A percentile compares a stretch with the other conserved stretches of the same genome.
Conservation (phyloP, 2,329 filamentous ascomycete genomes). For the Endothia cerciana region DNA sequence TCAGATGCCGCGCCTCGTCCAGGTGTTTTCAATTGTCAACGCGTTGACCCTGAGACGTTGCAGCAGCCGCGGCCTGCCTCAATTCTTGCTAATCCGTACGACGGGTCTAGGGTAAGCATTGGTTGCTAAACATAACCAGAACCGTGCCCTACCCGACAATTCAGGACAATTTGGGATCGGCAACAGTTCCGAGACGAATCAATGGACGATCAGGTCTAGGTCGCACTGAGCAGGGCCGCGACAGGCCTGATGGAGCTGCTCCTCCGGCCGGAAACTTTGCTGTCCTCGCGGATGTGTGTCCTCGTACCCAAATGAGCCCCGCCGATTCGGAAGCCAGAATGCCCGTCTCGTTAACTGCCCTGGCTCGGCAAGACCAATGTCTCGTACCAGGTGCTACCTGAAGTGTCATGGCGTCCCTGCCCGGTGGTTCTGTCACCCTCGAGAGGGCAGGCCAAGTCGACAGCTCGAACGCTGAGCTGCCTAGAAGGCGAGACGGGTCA, state of each 20-base stretch:
- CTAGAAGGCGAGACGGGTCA: conserved; percentile 16
- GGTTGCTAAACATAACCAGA: not conserved
- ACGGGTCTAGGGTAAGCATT: not conserved
- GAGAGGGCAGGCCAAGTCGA: conserved; percentile 16
- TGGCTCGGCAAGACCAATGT: not conserved
- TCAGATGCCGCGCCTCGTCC: conserved; percentile 1
- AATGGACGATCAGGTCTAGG: not conserved
- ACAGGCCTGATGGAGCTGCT: conserved; percentile 23
- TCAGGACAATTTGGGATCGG: not conserved
- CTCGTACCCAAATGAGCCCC: not conserved
- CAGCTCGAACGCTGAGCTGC: conserved; percentile 18
- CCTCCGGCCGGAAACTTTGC: conserved; percentile 16
- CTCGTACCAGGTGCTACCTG: conserved; percentile 18
- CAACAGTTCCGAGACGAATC: conserved; percentile 3
- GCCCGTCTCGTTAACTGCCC: not conserved
- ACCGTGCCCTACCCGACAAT: not conserved
- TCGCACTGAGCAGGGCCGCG: conserved; percentile 2
- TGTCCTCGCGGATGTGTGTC: not conserved
- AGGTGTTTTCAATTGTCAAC: not conserved
- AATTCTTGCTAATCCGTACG: not conserved
- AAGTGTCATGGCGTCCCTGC: conserved; percentile 15
- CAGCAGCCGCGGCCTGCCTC: not conserved
- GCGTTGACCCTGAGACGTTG: not conserved
- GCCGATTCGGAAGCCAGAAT: not conserved
- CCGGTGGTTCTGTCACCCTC: conserved; percentile 4